Conservation (phyloP, 2,329 filamentous ascomycete genomes). For the Lizonia empirigonia region DNA sequence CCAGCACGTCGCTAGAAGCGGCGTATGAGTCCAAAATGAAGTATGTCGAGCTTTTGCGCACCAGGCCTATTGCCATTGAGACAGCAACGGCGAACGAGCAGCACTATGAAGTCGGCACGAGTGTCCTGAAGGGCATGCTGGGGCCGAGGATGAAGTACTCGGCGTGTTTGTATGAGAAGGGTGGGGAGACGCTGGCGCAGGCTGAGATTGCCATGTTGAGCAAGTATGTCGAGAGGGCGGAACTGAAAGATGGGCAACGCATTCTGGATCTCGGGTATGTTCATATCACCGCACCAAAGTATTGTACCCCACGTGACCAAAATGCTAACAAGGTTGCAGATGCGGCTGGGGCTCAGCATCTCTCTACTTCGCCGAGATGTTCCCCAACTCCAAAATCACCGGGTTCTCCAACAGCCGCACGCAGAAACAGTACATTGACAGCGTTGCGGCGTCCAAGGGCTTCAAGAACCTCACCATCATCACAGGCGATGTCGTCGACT, state of each 20-base stretch:
- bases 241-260: conserved; percentile 63
- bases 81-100: conserved; percentile 69
- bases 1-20: conserved; percentile 58
- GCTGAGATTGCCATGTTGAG: conserved; percentile 71
- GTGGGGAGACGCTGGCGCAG: conserved; percentile 61
- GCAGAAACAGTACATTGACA: conserved; percentile 71
- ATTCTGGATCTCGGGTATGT: conserved; percentile 66
- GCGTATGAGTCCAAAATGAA: conserved; percentile 66
- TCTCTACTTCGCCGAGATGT: conserved; percentile 68
- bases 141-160: conserved; percentile 76
- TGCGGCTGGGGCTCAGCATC: conserved; percentile 72
- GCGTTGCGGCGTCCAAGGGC: conserved; percentile 60
- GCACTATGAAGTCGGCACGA: conserved; percentile 75
- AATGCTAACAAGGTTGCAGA: conserved; percentile 42
- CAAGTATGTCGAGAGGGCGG: conserved; percentile 66
- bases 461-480: conserved; percentile 67
- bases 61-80: conserved; percentile 70
- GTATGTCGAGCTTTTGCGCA: conserved; percentile 65
- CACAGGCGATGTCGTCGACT: conserved; percentile 69
- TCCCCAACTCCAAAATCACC: conserved; percentile 66
- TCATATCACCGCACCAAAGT: conserved; percentile 13
- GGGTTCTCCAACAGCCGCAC: conserved; percentile 73
- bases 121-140: conserved; percentile 64
- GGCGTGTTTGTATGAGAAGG: conserved; percentile 68
- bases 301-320: conserved; percentile 7